A percentile compares a stretch with the other conserved stretches of the same genome.
These are phyloP conservation scores for Pinus taeda DNA, from an alignment of 75 land plant species.

Conservation along the genomic window DNA sequence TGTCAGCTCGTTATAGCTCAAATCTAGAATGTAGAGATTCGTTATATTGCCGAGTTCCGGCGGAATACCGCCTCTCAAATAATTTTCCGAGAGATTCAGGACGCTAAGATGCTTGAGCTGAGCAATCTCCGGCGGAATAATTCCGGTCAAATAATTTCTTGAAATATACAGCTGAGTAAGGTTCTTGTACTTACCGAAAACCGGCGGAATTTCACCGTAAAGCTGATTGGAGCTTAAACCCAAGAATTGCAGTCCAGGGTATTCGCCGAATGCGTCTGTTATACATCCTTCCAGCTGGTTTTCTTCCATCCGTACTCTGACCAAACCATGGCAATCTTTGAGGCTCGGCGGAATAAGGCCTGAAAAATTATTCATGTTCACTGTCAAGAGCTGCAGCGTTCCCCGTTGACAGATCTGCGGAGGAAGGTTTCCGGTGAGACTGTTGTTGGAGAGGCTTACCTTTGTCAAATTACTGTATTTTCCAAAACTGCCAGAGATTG, in stretches of 20 bases:
- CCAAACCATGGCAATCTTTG: conserved; percentile 10
- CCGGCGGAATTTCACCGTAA: conserved; percentile 23
- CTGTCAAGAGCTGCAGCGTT: background rate
- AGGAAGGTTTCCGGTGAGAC: background rate
- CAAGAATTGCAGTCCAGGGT: conserved; percentile 19
- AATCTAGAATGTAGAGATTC: conserved; percentile 53
- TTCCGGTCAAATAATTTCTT: conserved; percentile 22
- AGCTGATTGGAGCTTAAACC: conserved; percentile 25
- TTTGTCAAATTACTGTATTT: background rate
- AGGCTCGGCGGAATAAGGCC: conserved; percentile 5
- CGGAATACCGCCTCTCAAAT: conserved; percentile 26
- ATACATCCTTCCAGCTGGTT: conserved; percentile 26
- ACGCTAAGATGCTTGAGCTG: conserved; percentile 8
- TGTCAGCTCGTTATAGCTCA: conserved; percentile 56
- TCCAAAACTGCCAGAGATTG: background rate
- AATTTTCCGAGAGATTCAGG: conserved; percentile 27
- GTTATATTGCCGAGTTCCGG: conserved; percentile 27
- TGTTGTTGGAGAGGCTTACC: background rate
- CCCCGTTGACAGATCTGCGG: conserved; percentile 1
- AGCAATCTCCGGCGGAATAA: conserved; percentile 27
- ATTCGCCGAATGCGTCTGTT: conserved; percentile 22
- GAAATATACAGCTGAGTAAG: conserved; percentile 17
- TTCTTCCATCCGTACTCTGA: conserved; percentile 15
- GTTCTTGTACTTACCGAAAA: conserved; percentile 20
- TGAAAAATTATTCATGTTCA: background rate